Evolutionary conservation across 1,139 yeast species (phyloP).

Genomic region (Sugiyamaella paludigena): DNA sequence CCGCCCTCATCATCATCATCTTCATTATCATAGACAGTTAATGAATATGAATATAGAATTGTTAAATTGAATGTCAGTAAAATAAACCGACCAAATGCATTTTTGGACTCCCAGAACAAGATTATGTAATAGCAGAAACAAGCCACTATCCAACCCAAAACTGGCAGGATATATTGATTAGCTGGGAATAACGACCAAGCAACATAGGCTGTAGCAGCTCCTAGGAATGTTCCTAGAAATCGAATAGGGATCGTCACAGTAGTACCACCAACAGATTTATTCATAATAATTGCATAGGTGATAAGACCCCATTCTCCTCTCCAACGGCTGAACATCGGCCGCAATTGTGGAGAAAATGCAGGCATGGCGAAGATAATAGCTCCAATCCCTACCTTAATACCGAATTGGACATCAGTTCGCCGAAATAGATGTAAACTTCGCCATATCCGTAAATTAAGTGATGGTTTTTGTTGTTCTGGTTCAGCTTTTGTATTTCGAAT

Average conservation of each 20-base stretch:
- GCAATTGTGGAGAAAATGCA: slow-evolving; percentile 61
- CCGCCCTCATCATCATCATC: slow-evolving; percentile 66
- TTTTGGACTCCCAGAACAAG: slow-evolving; percentile 58
- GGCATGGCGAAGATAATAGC: slow-evolving; percentile 64
- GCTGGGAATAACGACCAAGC: slow-evolving; percentile 62
- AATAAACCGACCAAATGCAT: slow-evolving; percentile 55
- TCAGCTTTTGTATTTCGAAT: slow-evolving; percentile 3
- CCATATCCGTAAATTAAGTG: slow-evolving; percentile 40
- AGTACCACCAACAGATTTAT: slow-evolving; percentile 84
- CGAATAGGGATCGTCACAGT: slow-evolving; percentile 77
- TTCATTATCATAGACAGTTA: slow-evolving; percentile 58
- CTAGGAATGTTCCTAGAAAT: slow-evolving; percentile 70
- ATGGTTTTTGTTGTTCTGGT: slow-evolving; percentile 4
- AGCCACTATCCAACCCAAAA: slow-evolving; percentile 59
- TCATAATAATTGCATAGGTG: slow-evolving; percentile 80
- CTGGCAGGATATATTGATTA: slow-evolving; percentile 52
- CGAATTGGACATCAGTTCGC: slow-evolving; percentile 72
- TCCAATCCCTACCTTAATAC: slow-evolving; percentile 76
- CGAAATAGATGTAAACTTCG: slow-evolving; percentile 45
- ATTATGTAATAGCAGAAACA: slow-evolving; percentile 68
- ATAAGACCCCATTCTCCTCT: slow-evolving; percentile 84
- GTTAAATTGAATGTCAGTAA: slow-evolving; percentile 76
- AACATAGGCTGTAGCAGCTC: slow-evolving; percentile 59
- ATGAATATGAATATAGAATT: slow-evolving; percentile 70
- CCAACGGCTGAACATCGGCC: slow-evolving; percentile 59